phyloP scores from a whole-genome alignment of 306 rosid genomes.

The Ormosia semicastrata region DNA sequence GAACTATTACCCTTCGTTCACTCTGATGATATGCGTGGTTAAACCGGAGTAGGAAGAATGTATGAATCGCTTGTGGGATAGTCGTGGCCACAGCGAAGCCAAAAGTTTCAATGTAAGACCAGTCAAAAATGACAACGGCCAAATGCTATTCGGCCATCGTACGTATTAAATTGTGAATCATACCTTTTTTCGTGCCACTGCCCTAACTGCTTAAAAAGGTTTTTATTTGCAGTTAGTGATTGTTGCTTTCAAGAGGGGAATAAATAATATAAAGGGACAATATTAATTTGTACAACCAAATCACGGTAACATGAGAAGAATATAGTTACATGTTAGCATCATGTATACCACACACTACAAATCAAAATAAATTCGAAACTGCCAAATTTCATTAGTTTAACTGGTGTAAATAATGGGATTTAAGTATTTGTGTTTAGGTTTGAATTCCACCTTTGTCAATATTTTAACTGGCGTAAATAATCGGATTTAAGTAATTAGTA shows the following conservation, averaged over 20 bases:
- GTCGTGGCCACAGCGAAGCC: too few species aligned
- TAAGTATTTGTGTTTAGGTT: neutral
- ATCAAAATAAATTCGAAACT: neutral
- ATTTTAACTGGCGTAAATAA: too few species aligned
- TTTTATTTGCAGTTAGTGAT: neutral
- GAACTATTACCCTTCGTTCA: too few species aligned
- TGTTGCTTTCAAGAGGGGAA: neutral
- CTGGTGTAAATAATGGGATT: neutral
- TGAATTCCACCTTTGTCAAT: too few species aligned
- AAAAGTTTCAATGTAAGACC: neutral
- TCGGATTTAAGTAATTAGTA: too few species aligned
- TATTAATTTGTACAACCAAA: neutral
- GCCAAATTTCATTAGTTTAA: neutral
- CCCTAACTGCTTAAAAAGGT: too few species aligned
- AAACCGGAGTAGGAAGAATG: too few species aligned
- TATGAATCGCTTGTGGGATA: too few species aligned
- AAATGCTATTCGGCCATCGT: neutral
- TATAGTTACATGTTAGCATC: neutral
- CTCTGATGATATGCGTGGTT: too few species aligned
- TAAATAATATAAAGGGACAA: neutral
- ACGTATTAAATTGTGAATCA: neutral
- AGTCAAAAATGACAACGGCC: neutral
- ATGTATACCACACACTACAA: neutral
- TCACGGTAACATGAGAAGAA: neutral
- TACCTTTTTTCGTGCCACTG: neutral